Conservation (phyloP, 176 grass and related monocot species). For the Coix lacrymajobi region DNA sequence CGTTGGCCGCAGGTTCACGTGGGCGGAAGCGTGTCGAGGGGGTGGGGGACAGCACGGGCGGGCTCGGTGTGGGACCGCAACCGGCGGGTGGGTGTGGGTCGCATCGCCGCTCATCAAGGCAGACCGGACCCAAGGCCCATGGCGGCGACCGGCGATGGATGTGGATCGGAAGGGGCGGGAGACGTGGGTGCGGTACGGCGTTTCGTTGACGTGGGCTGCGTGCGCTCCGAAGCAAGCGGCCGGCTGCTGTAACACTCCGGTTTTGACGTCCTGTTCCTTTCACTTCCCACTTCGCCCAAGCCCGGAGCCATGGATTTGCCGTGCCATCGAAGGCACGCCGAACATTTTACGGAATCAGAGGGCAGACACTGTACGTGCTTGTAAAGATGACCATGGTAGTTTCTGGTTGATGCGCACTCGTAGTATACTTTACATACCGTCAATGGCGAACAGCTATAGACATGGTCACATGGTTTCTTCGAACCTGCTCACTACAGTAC, state of each 20-base stretch:
- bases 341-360: not conserved
- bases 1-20: slow-evolving; percentile 19
- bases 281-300: not conserved
- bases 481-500: too few species aligned
- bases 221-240: not conserved
- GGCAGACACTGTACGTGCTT: not conserved
- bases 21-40: slow-evolving; percentile 40
- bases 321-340: not conserved
- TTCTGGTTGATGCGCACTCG: not conserved
- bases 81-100: not conserved
- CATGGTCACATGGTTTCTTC: too few species aligned
- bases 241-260: not conserved
- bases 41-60: slow-evolving; percentile 37
- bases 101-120: not conserved
- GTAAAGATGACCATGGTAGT: not conserved
- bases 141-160: not conserved
- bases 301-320: too few species aligned
- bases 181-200: not conserved
- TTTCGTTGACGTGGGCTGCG: not conserved
- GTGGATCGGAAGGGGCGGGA: not conserved
- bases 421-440: not conserved
- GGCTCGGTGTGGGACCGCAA: not conserved
- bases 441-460: too few species aligned
- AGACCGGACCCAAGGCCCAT: not conserved
- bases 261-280: not conserved